phyloP scores from a whole-genome alignment of 1,284 basidiomycete genomes.

The Leucoagaricus sp. region DNA sequence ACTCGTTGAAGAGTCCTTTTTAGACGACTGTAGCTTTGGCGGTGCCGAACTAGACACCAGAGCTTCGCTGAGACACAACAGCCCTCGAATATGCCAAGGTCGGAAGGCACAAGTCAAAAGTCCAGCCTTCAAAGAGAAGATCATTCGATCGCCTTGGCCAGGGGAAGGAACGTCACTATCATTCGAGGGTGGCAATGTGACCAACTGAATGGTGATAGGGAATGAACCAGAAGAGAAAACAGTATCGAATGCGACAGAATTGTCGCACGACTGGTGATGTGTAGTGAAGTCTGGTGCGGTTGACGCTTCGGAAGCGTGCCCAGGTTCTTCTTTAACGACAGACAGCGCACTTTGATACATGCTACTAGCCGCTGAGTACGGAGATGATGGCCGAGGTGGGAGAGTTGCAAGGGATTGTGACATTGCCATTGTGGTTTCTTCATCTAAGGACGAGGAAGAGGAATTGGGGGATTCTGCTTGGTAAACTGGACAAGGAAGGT shows the following conservation, averaged over 20 bases:
- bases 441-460: conserved; percentile 56
- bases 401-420: conserved; percentile 72
- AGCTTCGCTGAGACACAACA: conserved; percentile 3
- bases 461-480: conserved; percentile 26
- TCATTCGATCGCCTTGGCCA: conserved; percentile 8
- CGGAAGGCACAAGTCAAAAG: conserved; percentile 13
- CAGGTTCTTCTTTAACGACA: conserved; percentile 16
- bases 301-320: not conserved
- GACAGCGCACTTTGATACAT: conserved; percentile 79
- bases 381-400: conserved; percentile 45
- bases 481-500: conserved; percentile 12
- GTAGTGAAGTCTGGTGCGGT: not conserved
- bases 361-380: conserved; percentile 50
- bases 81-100: conserved; percentile 16
- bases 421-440: conserved; percentile 67
- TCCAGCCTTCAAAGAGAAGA: conserved; percentile 10
- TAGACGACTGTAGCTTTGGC: not conserved
- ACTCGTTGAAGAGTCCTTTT: not conserved
- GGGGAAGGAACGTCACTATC: conserved; percentile 5
- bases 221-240: conserved; percentile 60
- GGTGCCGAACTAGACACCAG: not conserved
- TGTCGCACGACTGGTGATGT: not conserved
- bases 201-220: conserved; percentile 54
- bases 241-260: conserved; percentile 25
- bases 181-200: conserved; percentile 42